Evolutionary conservation across 805 yeast genomes (phyloP), one percentile per base, ranked within the genome.

Genomic region (Candida qinlingensis): DNA sequence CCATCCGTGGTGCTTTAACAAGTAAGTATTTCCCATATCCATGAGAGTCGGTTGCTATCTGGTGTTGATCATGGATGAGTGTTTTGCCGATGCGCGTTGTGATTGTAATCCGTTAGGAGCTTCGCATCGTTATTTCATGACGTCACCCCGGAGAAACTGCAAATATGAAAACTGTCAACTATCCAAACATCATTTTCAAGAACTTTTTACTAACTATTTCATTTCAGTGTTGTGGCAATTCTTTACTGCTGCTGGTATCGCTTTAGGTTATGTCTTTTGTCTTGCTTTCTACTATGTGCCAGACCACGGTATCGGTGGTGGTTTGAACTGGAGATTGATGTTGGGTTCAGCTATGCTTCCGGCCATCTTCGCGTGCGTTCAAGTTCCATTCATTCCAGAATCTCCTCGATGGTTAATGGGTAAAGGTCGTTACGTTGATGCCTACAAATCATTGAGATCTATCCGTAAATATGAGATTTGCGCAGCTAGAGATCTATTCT

Each of bases 381-480:
- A 82, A 63, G 76, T 83, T 42, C 83, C 81, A 34, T 80, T 77
- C 60, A 81, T 83, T 51, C 88, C 89, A 7, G 90, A 83, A 60
- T 81, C 87, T 4, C 90, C 90, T 39, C 74, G 87, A 66, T 83
- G 89, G 89, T 70, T 82, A 51, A 80, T 83, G 85, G 87, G 86
- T 66, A 80, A 81, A 61, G 81, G 72, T 5, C 72, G 85, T 56
- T 85, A 81, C 57, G 35, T 11, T 6, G 87, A 81, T 1, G 85
- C 87, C 3, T 82, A 66, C 59, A 71, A 71, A 0, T 71, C 86
- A 0, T 73, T 81, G 48, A 54, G 58, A 25, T 61, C 66, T 30
- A 75, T 83, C 58, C 70, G 89, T 58, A 68, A 65, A 45, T 72
- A 71, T 41, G 74, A 70, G 37, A 70, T 83, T 33, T 74, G 77